Evolutionary conservation across 2,329 filamentous ascomycete genomes (phyloP), one percentile per base, ranked within the genome.

Genomic region (Calcarisporium arbuscula): DNA sequence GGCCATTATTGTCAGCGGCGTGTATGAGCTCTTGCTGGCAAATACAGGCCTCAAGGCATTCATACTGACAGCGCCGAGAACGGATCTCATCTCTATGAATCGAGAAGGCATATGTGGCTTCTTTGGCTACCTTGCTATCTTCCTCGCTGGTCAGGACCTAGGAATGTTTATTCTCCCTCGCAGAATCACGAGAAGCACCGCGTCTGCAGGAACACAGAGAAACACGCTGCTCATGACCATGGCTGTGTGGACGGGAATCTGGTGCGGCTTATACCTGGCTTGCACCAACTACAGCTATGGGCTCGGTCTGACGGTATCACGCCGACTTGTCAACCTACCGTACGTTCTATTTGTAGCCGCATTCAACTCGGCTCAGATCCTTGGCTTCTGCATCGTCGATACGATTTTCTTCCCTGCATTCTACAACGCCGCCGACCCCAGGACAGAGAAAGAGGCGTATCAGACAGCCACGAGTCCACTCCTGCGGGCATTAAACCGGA

Each of bases 41-140:
- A 79, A 68, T 36, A 94, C 87, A 1, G 62, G 67, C n/a, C 70
- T 96, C 19, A 88, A 92, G 51, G 73, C 75, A 8, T 96, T 80
- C 54, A 82, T 96, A 41, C 71, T 98, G 16, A 77, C 84, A 7
- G 88, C 86, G 1, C 85, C 86, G 6, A 79, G 92, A 5, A 78
- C 72, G 0, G 77, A 88, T 49, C 65, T 95, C 11, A 58, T 98
- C 6, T 90, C 86, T 3, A 85, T 88, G 68, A 98, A 98, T 54
- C 76, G 90, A 18, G 92, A 98, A 58, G 92, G 92, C 1, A 72
- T 98, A n/a, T 95, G 90, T 58, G 95, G 88, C 35, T 95, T 96
- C 58, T 62, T 85, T 32, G 92, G 92, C 5, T 98, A 98, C 54
- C 73, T 98, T 29, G 84, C 90, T 30, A 95, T 98, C 39, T 98